Percentiles rank a stretch among this genome's conserved stretches.
These are phyloP conservation scores for Lentinula sp. DNA, from an alignment of 768 basidiomycete genomes.

Conservation along the genomic window DNA sequence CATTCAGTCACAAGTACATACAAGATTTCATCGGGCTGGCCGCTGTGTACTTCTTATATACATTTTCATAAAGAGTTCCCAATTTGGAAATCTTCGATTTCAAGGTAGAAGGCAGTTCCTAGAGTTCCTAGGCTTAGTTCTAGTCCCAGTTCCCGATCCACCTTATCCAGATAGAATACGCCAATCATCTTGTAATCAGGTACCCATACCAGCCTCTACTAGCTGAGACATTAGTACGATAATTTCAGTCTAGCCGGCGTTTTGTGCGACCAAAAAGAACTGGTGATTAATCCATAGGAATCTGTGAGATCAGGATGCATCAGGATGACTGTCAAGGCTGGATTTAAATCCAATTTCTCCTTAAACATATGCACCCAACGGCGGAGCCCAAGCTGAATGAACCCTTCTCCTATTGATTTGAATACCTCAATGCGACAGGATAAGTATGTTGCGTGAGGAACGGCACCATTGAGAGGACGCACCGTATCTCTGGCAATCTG, in stretches of 20 bases:
- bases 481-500: neutral
- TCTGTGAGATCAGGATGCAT: neutral
- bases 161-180: slow-evolving; percentile 2
- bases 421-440: neutral
- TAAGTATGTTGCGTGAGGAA: neutral
- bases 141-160: neutral
- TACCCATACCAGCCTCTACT: neutral
- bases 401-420: neutral
- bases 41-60: neutral
- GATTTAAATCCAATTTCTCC: too few relatives aligned
- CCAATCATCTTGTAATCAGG: slow-evolving; percentile 4
- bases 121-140: neutral
- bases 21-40: neutral
- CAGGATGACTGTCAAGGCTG: neutral
- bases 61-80: neutral
- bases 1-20: neutral
- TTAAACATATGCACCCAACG: neutral
- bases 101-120: too few relatives aligned
- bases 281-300: neutral
- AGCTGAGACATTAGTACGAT: neutral
- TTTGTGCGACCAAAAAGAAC: neutral
- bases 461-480: neutral
- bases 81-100: neutral
- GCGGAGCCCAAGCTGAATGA: neutral
- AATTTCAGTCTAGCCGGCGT: neutral